Evolutionary conservation across 257 asterid species (phyloP).

Genomic region (Nicotiana benthamiana): DNA sequence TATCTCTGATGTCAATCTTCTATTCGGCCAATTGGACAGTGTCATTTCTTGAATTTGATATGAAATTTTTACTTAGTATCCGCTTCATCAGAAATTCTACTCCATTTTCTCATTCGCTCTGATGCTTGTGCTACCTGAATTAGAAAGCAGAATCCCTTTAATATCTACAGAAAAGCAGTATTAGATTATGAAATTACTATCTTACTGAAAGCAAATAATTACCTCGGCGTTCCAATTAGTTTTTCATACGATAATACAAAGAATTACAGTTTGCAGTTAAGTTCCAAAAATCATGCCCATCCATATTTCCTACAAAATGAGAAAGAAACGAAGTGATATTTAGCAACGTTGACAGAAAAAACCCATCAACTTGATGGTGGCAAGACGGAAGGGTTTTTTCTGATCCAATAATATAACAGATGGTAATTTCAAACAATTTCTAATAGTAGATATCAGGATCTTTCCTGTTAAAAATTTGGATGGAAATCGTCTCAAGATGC

Average conservation of each 20-base stretch:
- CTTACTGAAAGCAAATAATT: background rate
- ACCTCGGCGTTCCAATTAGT: constrained; percentile 92
- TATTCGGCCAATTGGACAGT: background rate
- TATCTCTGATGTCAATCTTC: background rate
- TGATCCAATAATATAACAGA: no score
- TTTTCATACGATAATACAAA: constrained; percentile 59
- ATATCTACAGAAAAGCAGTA: no score
- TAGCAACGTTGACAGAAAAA: background rate
- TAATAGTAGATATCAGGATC: no score
- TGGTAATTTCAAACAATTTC: no score
- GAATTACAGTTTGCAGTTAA: constrained; percentile 62
- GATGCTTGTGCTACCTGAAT: constrained; percentile 82
- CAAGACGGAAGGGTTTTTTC: no score
- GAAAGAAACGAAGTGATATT: background rate
- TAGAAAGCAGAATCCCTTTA: background rate
- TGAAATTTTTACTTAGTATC: background rate
- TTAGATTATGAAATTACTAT: no score
- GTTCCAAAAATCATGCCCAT: constrained; percentile 98
- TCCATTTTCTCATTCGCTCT: constrained; percentile 69
- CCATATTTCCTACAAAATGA: constrained; percentile 69
- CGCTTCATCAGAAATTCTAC: constrained; percentile 25
- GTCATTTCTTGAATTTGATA: background rate
- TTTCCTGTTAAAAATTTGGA: no score
- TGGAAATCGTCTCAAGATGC: no score
- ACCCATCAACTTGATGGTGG: no score